Conservation (phyloP, 345 rosid species). For the Streptanthus diversifolius region DNA sequence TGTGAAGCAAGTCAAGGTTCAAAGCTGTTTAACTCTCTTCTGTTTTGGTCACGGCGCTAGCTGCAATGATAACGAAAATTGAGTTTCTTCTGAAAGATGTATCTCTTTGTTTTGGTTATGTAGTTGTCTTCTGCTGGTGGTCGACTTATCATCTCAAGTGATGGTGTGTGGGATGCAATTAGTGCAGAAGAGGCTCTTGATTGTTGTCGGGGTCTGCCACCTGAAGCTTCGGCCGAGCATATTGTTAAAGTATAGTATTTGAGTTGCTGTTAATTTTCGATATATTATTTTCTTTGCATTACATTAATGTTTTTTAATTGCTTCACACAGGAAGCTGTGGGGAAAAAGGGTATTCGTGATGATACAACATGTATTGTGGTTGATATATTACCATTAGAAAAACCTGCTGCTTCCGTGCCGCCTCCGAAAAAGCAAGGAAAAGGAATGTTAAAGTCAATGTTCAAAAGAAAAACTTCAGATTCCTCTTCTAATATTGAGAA, state of each 20-base stretch:
- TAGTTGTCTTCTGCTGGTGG: slow-evolving; percentile 94
- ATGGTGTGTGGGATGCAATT: slow-evolving; percentile 98
- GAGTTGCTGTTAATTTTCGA: not conserved
- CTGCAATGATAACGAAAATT: not conserved
- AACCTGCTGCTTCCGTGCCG: slow-evolving; percentile 64
- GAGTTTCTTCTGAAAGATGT: not conserved
- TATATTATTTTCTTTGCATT: slow-evolving; percentile 1
- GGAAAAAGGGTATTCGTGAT: slow-evolving; percentile 84
- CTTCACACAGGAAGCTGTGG: slow-evolving; percentile 72
- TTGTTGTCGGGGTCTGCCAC: slow-evolving; percentile 85
- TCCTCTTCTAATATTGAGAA: slow-evolving; percentile 66
- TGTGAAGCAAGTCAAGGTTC: slow-evolving; percentile 97
- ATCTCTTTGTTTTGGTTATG: slow-evolving; percentile 25
- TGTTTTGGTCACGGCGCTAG: not conserved
- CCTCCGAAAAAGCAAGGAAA: slow-evolving; percentile 70
- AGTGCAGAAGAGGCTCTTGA: slow-evolving; percentile 79
- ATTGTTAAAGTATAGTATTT: slow-evolving; percentile 69
- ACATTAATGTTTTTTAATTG: slow-evolving; percentile 19
- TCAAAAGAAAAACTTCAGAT: slow-evolving; percentile 67
- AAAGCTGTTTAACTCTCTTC: slow-evolving; percentile 8
- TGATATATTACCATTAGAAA: slow-evolving; percentile 80
- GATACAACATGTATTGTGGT: slow-evolving; percentile 98
- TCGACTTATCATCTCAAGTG: slow-evolving; percentile 86
- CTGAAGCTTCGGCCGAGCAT: slow-evolving; percentile 88
- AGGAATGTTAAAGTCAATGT: slow-evolving; percentile 87